phyloP scores from a whole-genome alignment of 2,329 filamentous ascomycete species.

The Monilinia aucupariae region DNA sequence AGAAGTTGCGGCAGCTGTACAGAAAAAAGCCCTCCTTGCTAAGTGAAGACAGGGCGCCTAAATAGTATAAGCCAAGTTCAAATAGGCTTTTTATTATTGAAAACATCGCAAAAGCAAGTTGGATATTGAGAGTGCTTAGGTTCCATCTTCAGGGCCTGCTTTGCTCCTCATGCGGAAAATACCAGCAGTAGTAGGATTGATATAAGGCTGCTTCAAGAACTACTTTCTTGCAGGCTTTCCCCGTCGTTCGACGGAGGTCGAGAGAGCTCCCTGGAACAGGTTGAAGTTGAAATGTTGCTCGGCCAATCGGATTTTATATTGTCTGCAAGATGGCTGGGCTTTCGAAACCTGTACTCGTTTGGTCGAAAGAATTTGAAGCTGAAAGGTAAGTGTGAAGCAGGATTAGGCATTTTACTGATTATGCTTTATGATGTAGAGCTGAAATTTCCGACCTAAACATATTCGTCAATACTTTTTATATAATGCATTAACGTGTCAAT shows the following conservation, averaged over 20 bases:
- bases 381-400: too few species aligned
- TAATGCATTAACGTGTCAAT: too few species aligned
- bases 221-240: background rate
- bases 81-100: background rate
- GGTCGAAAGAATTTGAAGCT: too few species aligned
- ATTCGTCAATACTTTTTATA: too few species aligned
- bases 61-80: background rate
- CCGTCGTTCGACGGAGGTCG: background rate
- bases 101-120: background rate
- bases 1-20: background rate
- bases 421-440: too few species aligned
- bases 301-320: background rate
- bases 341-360: background rate
- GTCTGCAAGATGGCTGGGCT: background rate
- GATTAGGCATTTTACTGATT: too few species aligned
- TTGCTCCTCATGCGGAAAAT: background rate
- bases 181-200: background rate
- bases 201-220: background rate
- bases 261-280: background rate
- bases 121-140: background rate
- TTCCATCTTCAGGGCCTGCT: too few species aligned
- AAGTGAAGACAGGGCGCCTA: background rate
- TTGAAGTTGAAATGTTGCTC: background rate
- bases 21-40: background rate
- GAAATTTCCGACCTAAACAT: too few species aligned